Conservation (phyloP, 331 rosid species). For the Telfairia occidentalis region DNA sequence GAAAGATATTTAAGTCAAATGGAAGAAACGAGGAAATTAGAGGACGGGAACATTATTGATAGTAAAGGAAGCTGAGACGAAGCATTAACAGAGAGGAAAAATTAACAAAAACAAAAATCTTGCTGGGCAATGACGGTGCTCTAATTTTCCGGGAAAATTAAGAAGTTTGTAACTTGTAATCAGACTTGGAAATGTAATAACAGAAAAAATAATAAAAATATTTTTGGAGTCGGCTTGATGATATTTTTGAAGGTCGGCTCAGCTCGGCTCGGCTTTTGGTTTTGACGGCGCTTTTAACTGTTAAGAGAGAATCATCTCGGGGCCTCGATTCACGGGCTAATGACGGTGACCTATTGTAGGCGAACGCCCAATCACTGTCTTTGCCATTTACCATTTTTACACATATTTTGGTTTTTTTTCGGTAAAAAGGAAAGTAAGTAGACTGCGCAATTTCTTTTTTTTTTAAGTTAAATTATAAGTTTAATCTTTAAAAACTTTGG, state of each 20-base stretch:
- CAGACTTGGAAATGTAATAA: background rate
- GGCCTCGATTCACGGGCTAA: conserved; percentile 4
- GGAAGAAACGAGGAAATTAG: conserved; percentile 1
- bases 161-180: background rate
- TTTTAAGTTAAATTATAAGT: too few species aligned
- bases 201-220: background rate
- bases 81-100: background rate
- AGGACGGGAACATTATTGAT: background rate
- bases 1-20: background rate
- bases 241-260: background rate
- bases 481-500: too few species aligned
- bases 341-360: conserved; percentile 3
- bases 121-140: background rate
- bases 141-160: background rate
- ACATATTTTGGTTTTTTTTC: background rate
- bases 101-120: background rate
- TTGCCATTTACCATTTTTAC: background rate
- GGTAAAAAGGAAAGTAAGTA: too few species aligned
- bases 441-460: too few species aligned
- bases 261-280: conserved; percentile 4
- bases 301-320: background rate
- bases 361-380: conserved; percentile 6
- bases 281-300: conserved; percentile 5
- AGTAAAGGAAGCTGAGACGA: background rate
- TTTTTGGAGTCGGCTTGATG: background rate